Base-by-base conservation (phyloP, 768 basidiomycete genomes). In the Naganishia vaughanmartiniae region DNA sequence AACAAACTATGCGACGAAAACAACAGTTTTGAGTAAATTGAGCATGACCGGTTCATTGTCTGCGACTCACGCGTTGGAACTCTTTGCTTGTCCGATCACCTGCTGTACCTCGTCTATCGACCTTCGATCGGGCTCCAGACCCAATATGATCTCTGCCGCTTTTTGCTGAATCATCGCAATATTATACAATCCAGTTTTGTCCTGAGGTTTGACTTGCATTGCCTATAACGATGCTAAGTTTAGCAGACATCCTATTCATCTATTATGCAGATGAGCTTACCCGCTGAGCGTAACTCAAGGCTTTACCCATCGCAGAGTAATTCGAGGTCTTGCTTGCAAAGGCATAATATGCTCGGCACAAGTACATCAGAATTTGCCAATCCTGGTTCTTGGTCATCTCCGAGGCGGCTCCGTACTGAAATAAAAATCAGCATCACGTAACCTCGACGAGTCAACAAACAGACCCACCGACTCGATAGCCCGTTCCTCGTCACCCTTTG, bases 111-210 rank as follows among this genome's bases (percentile, higher is more conserved):
- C 93, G 67, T 86, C 87, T 11, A 93, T 84, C 1, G 89, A 87
- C 24, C 95, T 89, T 79, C 93, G 92, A 31, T 87, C 84, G 0
- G 89, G 85, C 0, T 85, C 84, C 30, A 94, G 82, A 0, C 87
- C 85, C 73, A 93, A 89, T 30, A 98, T 82, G 82, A 97, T 85
- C 80, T 97, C 95, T 0, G 92, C 91, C 0, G 91, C 89, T 81
- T 97, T 97, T 79, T 99, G 96, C 80, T 94, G 89, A 39, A 98
- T 93, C 90, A 99, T 94, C 67, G 95, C 94, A 75, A 97, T 91
- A 80, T 99, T 98, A 83, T 94, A 98, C 53, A 92, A 72, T 63
- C 90, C 88, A 3, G 92, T 90, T 78, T 94, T 93, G 83, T 99
- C 96, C 67, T 84, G 86, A 0, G 93, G 93, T 73, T 90, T 88